Evolutionary conservation across 257 asterid genomes (phyloP).

Genomic region (Nicotiana tomentosiformis): DNA sequence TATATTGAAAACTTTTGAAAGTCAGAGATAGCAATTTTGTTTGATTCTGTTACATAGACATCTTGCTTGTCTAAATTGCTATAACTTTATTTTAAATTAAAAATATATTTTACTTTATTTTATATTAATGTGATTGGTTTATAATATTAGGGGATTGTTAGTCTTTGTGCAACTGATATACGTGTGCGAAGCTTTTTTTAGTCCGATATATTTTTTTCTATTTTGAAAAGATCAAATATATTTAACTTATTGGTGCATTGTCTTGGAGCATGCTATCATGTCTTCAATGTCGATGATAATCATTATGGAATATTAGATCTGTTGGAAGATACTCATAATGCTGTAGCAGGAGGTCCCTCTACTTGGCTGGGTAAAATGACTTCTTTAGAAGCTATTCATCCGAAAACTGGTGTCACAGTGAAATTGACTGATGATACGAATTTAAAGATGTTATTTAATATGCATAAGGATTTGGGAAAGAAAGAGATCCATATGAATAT

Average conservation of each 20-base stretch:
- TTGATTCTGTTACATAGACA: neutral
- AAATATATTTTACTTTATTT: too few species aligned
- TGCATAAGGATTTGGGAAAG: neutral
- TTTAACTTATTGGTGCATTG: neutral
- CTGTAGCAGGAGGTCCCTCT: neutral
- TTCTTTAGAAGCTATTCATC: neutral
- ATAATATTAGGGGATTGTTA: neutral
- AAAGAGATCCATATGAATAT: neutral
- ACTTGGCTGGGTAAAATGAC: neutral
- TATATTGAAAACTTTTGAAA: neutral
- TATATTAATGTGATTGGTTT: too few species aligned
- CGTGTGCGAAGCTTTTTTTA: too few species aligned
- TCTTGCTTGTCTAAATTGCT: too few species aligned
- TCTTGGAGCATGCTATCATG: neutral
- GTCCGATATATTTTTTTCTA: too few species aligned
- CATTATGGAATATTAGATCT: neutral
- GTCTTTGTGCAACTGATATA: neutral
- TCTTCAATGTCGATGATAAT: neutral
- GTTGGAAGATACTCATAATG: neutral
- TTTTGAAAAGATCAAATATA: neutral
- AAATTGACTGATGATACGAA: too few species aligned
- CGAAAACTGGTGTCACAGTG: neutral
- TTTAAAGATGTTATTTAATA: too few species aligned
- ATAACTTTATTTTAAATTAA: too few species aligned
- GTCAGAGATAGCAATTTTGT: neutral